phyloP scores from a whole-genome alignment of 805 yeast genomes.

The Hemisphaericaspora nanyangensis region DNA sequence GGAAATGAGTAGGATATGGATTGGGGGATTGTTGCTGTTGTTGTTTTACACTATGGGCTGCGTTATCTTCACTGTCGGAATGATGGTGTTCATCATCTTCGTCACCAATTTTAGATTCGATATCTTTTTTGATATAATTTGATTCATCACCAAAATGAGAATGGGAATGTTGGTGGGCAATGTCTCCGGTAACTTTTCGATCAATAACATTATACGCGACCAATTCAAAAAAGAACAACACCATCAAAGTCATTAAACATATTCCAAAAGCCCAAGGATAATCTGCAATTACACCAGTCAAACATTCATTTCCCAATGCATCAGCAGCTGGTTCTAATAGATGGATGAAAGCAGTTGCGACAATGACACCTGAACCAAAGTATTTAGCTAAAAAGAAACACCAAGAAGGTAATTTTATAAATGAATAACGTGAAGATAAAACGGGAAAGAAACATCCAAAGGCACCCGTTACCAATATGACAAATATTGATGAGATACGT shows the following conservation, averaged over 20 bases:
- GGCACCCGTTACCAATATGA: constrained; percentile 50
- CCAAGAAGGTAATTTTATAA: constrained; percentile 55
- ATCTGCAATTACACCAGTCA: constrained; percentile 53
- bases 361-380: constrained; percentile 82
- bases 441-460: constrained; percentile 62
- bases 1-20: constrained; percentile 38
- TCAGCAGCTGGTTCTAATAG: constrained; percentile 67
- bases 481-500: constrained; percentile 63
- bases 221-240: constrained; percentile 51
- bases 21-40: constrained; percentile 4
- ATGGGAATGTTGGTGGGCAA: constrained; percentile 40
- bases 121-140: constrained; percentile 25
- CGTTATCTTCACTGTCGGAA: constrained; percentile 9
- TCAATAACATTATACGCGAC: constrained; percentile 47
- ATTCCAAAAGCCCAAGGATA: constrained; percentile 58
- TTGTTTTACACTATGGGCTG: constrained; percentile 3
- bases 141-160: constrained; percentile 51
- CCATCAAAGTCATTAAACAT: constrained; percentile 46
- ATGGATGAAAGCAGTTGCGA: constrained; percentile 79
- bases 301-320: constrained; percentile 51
- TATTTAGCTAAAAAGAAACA: constrained; percentile 66
- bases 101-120: constrained; percentile 14
- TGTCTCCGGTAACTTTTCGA: constrained; percentile 19
- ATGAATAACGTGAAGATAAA: constrained; percentile 55
- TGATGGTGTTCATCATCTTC: constrained; percentile 11